Evolutionary conservation across 805 yeast genomes (phyloP), one percentile per base, ranked within the genome.

Genomic region (Saccharomycopsis guyanensis): DNA sequence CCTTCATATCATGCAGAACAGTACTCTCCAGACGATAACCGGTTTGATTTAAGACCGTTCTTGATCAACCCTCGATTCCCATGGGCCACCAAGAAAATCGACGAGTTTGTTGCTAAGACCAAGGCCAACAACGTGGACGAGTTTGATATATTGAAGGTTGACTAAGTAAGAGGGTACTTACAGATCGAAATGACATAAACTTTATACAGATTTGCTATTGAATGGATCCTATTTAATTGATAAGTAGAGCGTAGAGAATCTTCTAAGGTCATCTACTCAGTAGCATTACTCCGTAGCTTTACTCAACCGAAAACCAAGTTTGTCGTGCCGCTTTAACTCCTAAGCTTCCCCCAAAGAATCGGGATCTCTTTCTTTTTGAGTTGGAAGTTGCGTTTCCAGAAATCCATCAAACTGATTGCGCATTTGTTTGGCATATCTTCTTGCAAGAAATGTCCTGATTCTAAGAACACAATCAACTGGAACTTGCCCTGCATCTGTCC

Each of bases 401-500:
- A 71, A 48, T 71, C 76, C 7, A 68, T 53, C 15, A 71, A 45
- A 6, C 82, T 73, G 0, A 74, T 48, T 0, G 89, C 82, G 0
- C 85, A 71, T 55, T 82, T 82, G 3, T 59, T 63, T 0, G 97
- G 93, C 4, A 75, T 71, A 61, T 93, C 99, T 59, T 93, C 98
- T 40, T 93, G 98, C n/a, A 94, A 67, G 56, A 89, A 93, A 64
- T 93, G 99, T 1, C 97, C 97, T 2, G 88, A 70, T 45, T 80
- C 82, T 52, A 73, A 77, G 60, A 87, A 82, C 3, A 88, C 93
- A 12, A 86, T 79, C 35, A 93, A 71, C 64, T 94, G 99, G 62
- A 83, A 93, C 60, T 80, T 82, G 1, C 99, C 99, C 64, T 89
- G 97, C 98, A 93, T 93, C 63, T 94, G 98, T 0, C 97, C 99